Percentiles rank a stretch among this genome's conserved stretches.
phyloP scores from a whole-genome alignment of 306 rosid species.

The Castanospermum australe region DNA sequence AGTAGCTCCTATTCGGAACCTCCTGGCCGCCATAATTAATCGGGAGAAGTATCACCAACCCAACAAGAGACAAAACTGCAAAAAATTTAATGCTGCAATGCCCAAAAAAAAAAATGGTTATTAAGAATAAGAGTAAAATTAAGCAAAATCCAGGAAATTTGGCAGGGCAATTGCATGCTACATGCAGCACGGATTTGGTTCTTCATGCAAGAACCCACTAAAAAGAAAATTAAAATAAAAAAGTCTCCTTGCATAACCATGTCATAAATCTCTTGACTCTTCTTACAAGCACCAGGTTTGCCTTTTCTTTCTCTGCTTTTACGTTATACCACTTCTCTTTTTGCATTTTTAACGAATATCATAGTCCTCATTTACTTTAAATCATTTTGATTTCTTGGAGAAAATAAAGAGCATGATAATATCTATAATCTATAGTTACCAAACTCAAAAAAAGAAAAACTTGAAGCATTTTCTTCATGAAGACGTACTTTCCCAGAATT shows the following conservation, averaged over 20 bases:
- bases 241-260: not conserved
- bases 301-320: not conserved
- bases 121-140: not conserved
- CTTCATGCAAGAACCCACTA: not conserved
- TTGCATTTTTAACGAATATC: not conserved
- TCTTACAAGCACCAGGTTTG: not conserved
- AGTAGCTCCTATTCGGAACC: slow-evolving; percentile 23
- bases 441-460: no score
- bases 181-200: not conserved
- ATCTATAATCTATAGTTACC: no score
- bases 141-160: not conserved
- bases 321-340: not conserved
- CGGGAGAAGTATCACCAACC: slow-evolving; percentile 70
- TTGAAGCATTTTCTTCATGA: not conserved
- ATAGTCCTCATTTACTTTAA: not conserved
- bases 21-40: slow-evolving; percentile 53
- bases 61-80: slow-evolving; percentile 67
- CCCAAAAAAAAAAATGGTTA: not conserved
- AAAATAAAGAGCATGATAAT: not conserved
- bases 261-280: not conserved
- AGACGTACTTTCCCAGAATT: not conserved
- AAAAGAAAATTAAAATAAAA: not conserved
- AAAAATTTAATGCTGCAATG: slow-evolving; percentile 74
- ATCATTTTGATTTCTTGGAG: not conserved
- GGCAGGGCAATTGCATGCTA: not conserved